Base-by-base conservation (phyloP, 2,329 filamentous ascomycete genomes). In the Immersiporthe knoxdaviesiana region DNA sequence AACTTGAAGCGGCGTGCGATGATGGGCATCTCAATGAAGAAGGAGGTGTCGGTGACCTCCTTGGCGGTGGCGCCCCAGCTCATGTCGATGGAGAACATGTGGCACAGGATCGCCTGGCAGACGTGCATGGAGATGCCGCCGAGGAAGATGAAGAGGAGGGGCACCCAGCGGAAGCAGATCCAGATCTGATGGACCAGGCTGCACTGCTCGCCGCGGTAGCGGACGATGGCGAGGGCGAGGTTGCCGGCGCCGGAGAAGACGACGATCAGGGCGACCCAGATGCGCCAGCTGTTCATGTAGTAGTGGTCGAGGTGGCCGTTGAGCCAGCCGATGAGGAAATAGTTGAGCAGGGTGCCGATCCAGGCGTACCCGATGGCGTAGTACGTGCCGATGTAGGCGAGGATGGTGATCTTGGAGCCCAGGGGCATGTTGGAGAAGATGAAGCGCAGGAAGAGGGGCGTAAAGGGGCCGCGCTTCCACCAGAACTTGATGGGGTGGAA, bases 1-100 rank as follows among this genome's bases (percentile, higher is more conserved):
- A 35, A 59, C 4, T 63, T 63, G 37, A 62, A 62, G 30, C 37
- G 35, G n/a, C 59, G 59, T n/a, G 95, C 78, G 54, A 97, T 91
- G 77, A 91, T 91, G 44, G 91, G 91, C 24, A 94, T 87, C 77
- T 96, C 93, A 70, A 92, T 91, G 81, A 94, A 95, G 81, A 97
- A 97, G 79, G 93, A 92, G 35, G 91, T 90, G 76, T 91, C 90
- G 75, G 93, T 91, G 63, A 88, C 88, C 81, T 97, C 93, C 81
- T 97, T 97, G 54, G 90, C 87, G 0, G 93, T 97, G 1, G 92
- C 89, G 64, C 92, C 92, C 93, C 93, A 96, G 3, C 87, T 88
- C 90, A 96, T 95, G 80, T 96, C 87, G 76, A 95, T 89, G 81
- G 92, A 89, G 77, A 96, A 92, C 87, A 96, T 92, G 82, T 97